Conservation (phyloP, 2,329 filamentous ascomycete genomes). For the Diaporthe sp. region DNA sequence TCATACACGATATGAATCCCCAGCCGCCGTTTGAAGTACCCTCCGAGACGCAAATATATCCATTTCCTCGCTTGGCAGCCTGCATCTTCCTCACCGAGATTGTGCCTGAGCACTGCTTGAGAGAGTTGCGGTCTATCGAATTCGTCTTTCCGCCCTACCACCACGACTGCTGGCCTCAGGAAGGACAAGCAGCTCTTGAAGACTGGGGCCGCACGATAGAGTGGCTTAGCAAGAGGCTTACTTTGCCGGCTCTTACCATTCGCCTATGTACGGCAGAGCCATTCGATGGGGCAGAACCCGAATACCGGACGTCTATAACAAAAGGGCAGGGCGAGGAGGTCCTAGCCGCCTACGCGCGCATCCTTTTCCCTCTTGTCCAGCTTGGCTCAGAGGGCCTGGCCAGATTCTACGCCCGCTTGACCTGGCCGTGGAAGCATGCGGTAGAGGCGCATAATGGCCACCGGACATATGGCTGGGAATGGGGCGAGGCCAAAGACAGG, state of each 20-base stretch:
- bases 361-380: neutral
- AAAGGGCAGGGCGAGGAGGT: neutral
- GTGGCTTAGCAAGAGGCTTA: neutral
- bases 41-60: neutral
- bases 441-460: neutral
- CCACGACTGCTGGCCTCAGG: neutral
- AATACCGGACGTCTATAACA: neutral
- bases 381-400: neutral
- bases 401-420: neutral
- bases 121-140: slow-evolving; percentile 6
- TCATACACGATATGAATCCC: neutral
- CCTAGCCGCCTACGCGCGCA: neutral
- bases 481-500: neutral
- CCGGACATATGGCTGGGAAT: neutral
- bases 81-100: neutral
- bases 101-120: neutral
- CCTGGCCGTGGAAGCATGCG: neutral
- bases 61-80: neutral
- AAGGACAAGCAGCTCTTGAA: neutral
- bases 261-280: neutral
- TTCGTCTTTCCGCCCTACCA: neutral
- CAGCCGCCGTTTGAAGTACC: neutral
- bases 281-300: neutral
- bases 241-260: neutral
- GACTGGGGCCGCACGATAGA: neutral